phyloP scores from a whole-genome alignment of 2,329 filamentous ascomycete species.

The Colletotrichum sp. region DNA sequence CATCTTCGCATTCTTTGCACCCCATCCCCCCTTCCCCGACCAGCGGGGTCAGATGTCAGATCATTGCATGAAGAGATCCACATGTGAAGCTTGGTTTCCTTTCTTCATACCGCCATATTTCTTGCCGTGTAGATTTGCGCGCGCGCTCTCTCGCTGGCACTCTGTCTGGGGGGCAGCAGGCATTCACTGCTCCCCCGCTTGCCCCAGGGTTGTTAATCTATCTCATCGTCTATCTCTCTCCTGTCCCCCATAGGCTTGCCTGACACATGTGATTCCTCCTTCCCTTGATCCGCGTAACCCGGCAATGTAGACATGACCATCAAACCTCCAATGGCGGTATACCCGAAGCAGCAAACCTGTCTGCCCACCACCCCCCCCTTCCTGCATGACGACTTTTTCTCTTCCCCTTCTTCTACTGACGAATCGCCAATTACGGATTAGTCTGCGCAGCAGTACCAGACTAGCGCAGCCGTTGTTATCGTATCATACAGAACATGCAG shows the following conservation, averaged over 20 bases:
- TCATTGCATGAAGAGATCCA: slow-evolving; percentile 13
- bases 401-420: not conserved
- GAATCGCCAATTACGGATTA: not conserved
- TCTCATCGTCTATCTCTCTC: not conserved
- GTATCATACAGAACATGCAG: not conserved
- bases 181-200: not conserved
- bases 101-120: not conserved
- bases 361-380: not conserved
- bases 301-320: not conserved
- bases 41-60: slow-evolving; percentile 15
- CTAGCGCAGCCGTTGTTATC: not conserved
- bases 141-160: not conserved
- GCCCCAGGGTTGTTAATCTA: not conserved
- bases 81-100: slow-evolving; percentile 10
- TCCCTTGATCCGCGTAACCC: slow-evolving; percentile 11
- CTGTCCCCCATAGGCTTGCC: not conserved
- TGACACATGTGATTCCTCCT: not conserved
- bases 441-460: not conserved
- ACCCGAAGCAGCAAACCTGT: not conserved
- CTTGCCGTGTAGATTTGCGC: not conserved
- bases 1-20: not conserved
- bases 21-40: not conserved
- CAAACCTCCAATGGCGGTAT: not conserved
- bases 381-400: not conserved
- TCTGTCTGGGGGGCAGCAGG: not conserved